phyloP scores from a whole-genome alignment of 305 asterid species.

The Rubia balearica region DNA sequence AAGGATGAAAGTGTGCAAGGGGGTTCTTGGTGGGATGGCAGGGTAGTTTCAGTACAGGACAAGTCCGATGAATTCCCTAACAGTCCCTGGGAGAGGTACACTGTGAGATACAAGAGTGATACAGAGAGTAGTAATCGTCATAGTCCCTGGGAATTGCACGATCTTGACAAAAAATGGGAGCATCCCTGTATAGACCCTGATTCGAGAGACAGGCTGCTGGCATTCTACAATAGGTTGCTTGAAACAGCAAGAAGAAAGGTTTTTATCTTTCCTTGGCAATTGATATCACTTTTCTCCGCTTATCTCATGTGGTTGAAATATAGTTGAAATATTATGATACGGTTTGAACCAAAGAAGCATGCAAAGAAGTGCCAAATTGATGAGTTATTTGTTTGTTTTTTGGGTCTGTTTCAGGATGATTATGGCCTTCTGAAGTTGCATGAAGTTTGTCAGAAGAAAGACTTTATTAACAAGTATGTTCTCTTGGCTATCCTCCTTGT shows the following conservation, averaged over 20 bases:
- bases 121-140: conserved; percentile 33
- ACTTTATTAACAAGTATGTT: conserved; percentile 71
- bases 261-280: conserved; percentile 12
- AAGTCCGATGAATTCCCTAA: conserved; percentile 55
- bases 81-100: conserved; percentile 88
- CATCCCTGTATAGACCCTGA: conserved; percentile 44
- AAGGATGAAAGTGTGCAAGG: conserved; percentile 45
- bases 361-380: neutral
- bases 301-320: neutral
- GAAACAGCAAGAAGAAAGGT: conserved; percentile 57
- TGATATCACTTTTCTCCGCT: neutral
- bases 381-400: neutral
- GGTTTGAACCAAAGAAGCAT: neutral
- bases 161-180: conserved; percentile 46
- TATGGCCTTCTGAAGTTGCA: conserved; percentile 56
- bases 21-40: conserved; percentile 81
- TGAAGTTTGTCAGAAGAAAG: conserved; percentile 51
- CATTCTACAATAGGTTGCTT: conserved; percentile 36
- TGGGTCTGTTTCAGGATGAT: conserved; percentile 55
- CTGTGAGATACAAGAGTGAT: conserved; percentile 44
- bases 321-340: neutral
- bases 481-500: neutral
- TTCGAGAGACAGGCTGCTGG: conserved; percentile 36
- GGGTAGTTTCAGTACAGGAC: conserved; percentile 49
- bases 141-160: conserved; percentile 94